Evolutionary conservation across 2,329 filamentous ascomycete species (phyloP), one percentile per base, ranked within the genome.

Genomic region (Diaporthe eres): DNA sequence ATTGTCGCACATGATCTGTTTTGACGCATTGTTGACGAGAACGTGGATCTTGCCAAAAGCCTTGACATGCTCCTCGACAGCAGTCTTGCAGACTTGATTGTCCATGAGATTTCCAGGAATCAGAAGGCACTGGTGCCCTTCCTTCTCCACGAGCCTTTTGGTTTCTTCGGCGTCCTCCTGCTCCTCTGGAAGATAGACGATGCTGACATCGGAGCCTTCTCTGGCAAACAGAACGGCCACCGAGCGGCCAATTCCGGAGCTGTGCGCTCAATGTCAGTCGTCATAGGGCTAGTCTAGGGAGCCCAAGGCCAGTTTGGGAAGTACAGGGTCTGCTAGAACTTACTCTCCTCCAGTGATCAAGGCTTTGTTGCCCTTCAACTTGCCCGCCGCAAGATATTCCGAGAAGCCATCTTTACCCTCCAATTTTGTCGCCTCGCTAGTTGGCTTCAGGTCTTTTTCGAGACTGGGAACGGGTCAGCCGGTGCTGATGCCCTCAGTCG

Each of bases 1-100:
- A 44, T 91, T 85, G 8, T 86, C 81, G 80, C 86, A 90, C 82
- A 88, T 87, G 49, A 88, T 85, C 81, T 92, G 89, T 81, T 89
- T 90, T 0, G 86, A 88, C 4, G 89, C 90, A 80, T 92, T 92
- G 81, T 92, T 92, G 76, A 92, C 87, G 3, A 92, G 83, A 9
- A 91, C 85, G 74, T 88, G 81, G 31, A 91, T 81, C 34, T 79
- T 82, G 37, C 86, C 85, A 75, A 83, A 87, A 67, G 85, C 85
- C 44, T 89, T 84, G 13, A 92, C 83, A 78, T 92, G 90, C 75
- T 87, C 82, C 10, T 91, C 85, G 2, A 92, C 85, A 2, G 87
- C 87, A 3, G 85, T 84, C 61, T 85, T 84, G 81, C 90, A 91
- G 6, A 85, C 88, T 1, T 86, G 82, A 37, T 87, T 85, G 31